These are phyloP conservation scores for Crithidia acanthocephali DNA, from an alignment of 208 protist species.

Conservation along the genomic window DNA sequence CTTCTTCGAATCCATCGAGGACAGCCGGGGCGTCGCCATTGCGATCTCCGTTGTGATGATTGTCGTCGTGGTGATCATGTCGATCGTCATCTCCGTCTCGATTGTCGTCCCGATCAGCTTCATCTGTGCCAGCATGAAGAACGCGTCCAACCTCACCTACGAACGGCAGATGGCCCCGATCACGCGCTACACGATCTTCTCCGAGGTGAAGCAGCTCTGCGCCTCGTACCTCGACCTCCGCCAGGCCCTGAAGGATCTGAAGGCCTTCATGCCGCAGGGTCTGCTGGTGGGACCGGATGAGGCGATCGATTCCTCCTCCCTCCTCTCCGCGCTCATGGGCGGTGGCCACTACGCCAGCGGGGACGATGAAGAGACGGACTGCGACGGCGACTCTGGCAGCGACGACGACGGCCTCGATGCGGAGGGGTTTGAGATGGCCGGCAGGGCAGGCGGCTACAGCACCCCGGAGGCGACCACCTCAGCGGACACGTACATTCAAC, in stretches of 20 bases:
- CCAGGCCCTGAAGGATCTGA: slow-evolving; percentile 47
- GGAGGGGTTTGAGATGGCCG: not conserved
- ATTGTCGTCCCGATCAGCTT: slow-evolving; percentile 41
- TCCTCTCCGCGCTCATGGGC: slow-evolving; percentile 16
- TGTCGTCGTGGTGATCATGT: slow-evolving; percentile 8
- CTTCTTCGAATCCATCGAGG: slow-evolving; percentile 6
- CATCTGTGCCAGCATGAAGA: slow-evolving; percentile 46
- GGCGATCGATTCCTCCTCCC: not conserved
- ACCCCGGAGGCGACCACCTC: slow-evolving; percentile 12
- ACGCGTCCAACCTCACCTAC: slow-evolving; percentile 28
- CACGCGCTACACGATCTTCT: slow-evolving; percentile 17
- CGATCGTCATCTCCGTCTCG: slow-evolving; percentile 12
- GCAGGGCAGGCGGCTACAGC: slow-evolving; percentile 10
- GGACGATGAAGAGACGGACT: slow-evolving; percentile 1
- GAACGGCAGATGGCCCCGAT: slow-evolving; percentile 12
- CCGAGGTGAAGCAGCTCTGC: slow-evolving; percentile 41
- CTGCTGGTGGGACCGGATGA: slow-evolving; percentile 28
- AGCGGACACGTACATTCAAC: not conserved
- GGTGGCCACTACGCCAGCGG: slow-evolving; percentile 1
- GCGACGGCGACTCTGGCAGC: not conserved
- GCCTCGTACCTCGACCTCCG: slow-evolving; percentile 46
- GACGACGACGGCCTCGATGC: slow-evolving; percentile 5
- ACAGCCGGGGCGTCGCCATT: slow-evolving; percentile 8
- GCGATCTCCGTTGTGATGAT: slow-evolving; percentile 18
- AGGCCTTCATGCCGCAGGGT: slow-evolving; percentile 54